These are phyloP conservation scores for Biscogniauxia sp. DNA, from an alignment of 2,329 filamentous ascomycete species.

Conservation along the genomic window DNA sequence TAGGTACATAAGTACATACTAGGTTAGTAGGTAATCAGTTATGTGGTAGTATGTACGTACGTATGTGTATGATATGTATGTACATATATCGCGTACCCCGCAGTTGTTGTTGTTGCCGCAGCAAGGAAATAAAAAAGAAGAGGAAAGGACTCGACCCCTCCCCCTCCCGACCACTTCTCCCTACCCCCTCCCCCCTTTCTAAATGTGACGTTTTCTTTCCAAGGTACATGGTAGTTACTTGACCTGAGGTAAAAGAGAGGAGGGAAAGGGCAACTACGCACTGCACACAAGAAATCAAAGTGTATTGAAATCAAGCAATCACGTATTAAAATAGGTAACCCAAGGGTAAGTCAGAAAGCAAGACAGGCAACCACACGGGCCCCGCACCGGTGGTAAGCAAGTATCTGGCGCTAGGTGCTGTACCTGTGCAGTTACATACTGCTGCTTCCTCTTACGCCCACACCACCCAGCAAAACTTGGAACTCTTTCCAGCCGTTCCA, in stretches of 20 bases:
- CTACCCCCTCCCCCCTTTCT: neutral
- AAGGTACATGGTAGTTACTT: neutral
- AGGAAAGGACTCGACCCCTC: neutral
- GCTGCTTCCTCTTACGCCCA: neutral
- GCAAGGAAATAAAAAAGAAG: neutral
- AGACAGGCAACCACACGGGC: too few species aligned
- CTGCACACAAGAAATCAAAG: too few species aligned
- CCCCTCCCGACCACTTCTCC: neutral
- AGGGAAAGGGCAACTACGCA: neutral
- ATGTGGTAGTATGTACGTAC: neutral
- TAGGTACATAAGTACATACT: too few species aligned
- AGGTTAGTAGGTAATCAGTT: neutral
- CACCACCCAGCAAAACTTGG: neutral
- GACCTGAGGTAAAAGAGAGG: neutral
- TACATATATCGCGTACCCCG: neutral
- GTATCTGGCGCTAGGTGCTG: neutral
- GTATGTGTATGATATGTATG: neutral
- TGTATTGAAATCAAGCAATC: too few species aligned
- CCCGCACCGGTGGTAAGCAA: too few species aligned
- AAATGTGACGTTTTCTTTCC: neutral
- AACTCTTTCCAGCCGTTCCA: neutral
- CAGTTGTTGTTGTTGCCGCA: neutral
- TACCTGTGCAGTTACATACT: neutral
- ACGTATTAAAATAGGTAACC: too few species aligned
- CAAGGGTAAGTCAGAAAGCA: too few species aligned